Conservation (phyloP, 208 protist species). For the Leishmania tarentolae region DNA sequence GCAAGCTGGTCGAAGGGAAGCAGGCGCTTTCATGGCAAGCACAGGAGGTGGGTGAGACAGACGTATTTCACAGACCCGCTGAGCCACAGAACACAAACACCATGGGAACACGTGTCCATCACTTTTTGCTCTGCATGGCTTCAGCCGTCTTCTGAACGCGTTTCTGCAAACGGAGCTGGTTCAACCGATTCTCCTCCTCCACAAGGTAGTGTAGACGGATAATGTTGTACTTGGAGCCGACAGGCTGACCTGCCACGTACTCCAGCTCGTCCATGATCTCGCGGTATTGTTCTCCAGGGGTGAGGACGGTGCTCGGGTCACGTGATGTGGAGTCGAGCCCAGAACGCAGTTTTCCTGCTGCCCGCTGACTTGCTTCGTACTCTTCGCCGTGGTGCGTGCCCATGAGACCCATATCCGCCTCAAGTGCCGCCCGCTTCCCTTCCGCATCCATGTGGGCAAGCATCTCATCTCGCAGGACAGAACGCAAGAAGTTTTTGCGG, state of each 20-base stretch:
- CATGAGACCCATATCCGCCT: constrained; percentile 54
- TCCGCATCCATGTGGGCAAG: constrained; percentile 60
- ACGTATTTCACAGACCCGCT: not conserved
- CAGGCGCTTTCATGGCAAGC: not conserved
- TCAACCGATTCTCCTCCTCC: constrained; percentile 67
- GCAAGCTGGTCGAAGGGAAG: not conserved
- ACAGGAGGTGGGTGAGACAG: not conserved
- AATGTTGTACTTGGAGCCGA: constrained; percentile 83
- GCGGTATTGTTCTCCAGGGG: constrained; percentile 60
- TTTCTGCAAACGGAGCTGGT: constrained; percentile 41
- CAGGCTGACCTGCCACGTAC: constrained; percentile 63
- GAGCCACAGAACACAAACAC: not conserved
- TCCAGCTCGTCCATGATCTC: constrained; percentile 76
- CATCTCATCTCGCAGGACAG: constrained; percentile 76
- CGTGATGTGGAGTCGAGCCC: constrained; percentile 19
- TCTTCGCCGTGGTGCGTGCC: constrained; percentile 53
- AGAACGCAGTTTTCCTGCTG: constrained; percentile 10
- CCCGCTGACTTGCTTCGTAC: constrained; percentile 36
- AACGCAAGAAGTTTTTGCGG: constrained; percentile 78
- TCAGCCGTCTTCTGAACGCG: constrained; percentile 18
- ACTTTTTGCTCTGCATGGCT: constrained; percentile 5
- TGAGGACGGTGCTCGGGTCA: constrained; percentile 39
- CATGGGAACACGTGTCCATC: not conserved
- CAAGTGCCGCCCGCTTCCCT: constrained; percentile 45
- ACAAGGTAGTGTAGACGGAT: constrained; percentile 76